Evolutionary conservation across 805 yeast genomes (phyloP).

Genomic region (Helenozyma rhizophorensis): DNA sequence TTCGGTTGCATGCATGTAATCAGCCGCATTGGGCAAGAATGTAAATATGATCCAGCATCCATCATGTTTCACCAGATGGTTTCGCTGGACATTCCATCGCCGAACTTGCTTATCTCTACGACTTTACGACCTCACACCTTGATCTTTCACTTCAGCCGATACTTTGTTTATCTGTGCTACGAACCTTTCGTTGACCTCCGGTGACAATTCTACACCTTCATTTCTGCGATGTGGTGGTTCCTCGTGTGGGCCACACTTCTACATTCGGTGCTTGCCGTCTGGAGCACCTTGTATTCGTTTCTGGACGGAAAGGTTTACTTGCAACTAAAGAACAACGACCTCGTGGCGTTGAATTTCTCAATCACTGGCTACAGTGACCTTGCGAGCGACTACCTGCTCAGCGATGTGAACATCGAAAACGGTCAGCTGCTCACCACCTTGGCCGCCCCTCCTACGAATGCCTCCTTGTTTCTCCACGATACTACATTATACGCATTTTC

Average conservation of each 20-base stretch:
- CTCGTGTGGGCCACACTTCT: conserved; percentile 1
- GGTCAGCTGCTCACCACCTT: conserved; percentile 20
- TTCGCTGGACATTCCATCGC: too few relatives aligned
- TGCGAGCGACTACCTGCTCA: conserved; percentile 3
- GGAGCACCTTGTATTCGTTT: conserved; percentile 36
- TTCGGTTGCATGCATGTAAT: conserved; percentile 13
- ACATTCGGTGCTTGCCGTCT: conserved; percentile 10
- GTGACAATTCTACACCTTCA: not conserved
- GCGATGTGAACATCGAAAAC: conserved; percentile 16
- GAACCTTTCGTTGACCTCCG: too few relatives aligned
- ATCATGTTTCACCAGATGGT: conserved; percentile 1
- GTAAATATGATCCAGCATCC: too few relatives aligned
- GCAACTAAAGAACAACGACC: conserved; percentile 33
- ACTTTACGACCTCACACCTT: too few relatives aligned
- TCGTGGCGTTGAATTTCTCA: conserved; percentile 32
- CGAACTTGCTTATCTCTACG: too few relatives aligned
- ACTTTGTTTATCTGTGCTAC: too few relatives aligned
- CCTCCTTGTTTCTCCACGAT: conserved; percentile 28
- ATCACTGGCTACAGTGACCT: conserved; percentile 24
- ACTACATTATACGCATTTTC: conserved; percentile 27
- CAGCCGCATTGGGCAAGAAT: conserved; percentile 15
- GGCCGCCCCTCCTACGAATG: conserved; percentile 29
- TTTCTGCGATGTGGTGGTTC: not conserved
- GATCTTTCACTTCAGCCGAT: too few relatives aligned
- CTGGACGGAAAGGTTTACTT: conserved; percentile 30